These are phyloP conservation scores for Melastoma malabathricum DNA, from an alignment of 345 rosid genomes.

Conservation along the genomic window DNA sequence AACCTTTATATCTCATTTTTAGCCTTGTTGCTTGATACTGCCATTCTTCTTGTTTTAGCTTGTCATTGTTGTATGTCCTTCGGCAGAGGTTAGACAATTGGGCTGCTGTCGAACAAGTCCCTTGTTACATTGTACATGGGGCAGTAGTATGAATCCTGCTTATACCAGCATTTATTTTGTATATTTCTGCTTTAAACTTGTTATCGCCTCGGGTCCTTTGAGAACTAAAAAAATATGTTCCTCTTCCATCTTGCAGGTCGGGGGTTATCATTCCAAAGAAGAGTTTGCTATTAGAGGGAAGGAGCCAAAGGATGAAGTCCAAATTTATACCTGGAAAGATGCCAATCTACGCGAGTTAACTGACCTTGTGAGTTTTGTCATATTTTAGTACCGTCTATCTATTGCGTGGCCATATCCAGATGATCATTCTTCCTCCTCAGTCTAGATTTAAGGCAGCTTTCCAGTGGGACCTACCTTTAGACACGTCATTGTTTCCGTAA, in stretches of 20 bases:
- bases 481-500: too few species aligned
- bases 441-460: neutral
- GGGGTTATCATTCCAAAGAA: slow-evolving; percentile 68
- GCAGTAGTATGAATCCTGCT: too few species aligned
- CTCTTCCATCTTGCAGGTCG: slow-evolving; percentile 28
- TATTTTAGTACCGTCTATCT: neutral
- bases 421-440: neutral
- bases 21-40: too few species aligned
- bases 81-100: too few species aligned
- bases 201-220: too few species aligned
- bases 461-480: neutral
- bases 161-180: too few species aligned
- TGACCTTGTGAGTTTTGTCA: slow-evolving; percentile 46
- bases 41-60: too few species aligned
- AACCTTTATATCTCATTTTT: too few species aligned
- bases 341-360: slow-evolving; percentile 83
- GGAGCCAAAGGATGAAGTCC: slow-evolving; percentile 96
- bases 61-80: too few species aligned
- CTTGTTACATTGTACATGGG: too few species aligned
- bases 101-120: too few species aligned
- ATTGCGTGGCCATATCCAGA: neutral
- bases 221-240: neutral
- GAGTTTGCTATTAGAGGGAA: slow-evolving; percentile 93
- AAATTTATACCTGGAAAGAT: slow-evolving; percentile 94
- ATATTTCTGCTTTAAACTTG: too few species aligned